Conservation (phyloP, 139 green algal species). For the Pleodorina starrii region DNA sequence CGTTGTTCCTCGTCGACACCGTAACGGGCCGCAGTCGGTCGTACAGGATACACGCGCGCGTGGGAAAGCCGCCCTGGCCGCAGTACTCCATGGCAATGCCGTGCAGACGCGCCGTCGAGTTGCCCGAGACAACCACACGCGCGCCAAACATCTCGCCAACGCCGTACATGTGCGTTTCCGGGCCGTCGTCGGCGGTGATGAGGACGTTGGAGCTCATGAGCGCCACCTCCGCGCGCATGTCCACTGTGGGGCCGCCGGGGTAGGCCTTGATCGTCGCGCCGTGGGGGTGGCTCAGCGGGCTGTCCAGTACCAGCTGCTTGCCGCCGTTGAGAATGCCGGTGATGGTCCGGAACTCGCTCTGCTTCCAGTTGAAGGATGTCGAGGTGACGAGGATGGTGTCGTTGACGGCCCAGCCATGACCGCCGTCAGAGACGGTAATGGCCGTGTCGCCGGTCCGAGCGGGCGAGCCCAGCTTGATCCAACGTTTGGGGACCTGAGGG, state of each 20-base stretch:
- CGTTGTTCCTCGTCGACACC: not conserved
- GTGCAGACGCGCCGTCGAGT: slow-evolving; percentile 29
- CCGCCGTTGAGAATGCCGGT: slow-evolving; percentile 26
- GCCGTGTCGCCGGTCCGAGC: slow-evolving; percentile 46
- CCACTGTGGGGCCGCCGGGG: slow-evolving; percentile 16
- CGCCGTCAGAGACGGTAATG: slow-evolving; percentile 41
- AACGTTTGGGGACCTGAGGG: slow-evolving; percentile 44
- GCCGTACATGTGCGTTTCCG: not conserved
- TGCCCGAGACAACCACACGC: slow-evolving; percentile 43
- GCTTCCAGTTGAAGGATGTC: slow-evolving; percentile 60
- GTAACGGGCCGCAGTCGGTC: not conserved
- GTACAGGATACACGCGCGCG: slow-evolving; percentile 41
- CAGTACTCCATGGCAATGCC: slow-evolving; percentile 41
- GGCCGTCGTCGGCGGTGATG: not conserved
- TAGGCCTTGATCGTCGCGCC: not conserved
- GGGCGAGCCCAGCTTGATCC: slow-evolving; percentile 54
- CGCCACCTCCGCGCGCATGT: slow-evolving; percentile 59
- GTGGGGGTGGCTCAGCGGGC: slow-evolving; percentile 43
- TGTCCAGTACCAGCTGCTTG: slow-evolving; percentile 53
- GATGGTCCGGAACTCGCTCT: slow-evolving; percentile 64
- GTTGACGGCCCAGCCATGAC: slow-evolving; percentile 53
- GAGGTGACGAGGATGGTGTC: slow-evolving; percentile 61
- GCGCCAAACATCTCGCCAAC: slow-evolving; percentile 45
- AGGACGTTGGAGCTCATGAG: slow-evolving; percentile 9
- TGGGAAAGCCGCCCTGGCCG: slow-evolving; percentile 46